phyloP scores from a whole-genome alignment of 495 filamentous ascomycete species.

The Hamigera avellanea region DNA sequence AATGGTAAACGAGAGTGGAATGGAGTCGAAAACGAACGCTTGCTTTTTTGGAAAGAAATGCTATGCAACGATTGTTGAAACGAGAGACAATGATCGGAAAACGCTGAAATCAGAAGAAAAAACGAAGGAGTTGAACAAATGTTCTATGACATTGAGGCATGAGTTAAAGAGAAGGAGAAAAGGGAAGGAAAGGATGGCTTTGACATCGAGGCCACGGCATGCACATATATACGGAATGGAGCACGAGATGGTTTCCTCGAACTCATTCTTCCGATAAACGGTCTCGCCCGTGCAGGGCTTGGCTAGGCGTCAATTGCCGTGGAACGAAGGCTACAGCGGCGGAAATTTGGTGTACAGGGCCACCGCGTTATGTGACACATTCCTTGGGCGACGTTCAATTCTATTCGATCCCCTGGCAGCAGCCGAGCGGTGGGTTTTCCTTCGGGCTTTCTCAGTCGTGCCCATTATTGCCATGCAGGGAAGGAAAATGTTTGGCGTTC shows the following conservation, averaged over 20 bases:
- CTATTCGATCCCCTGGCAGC: not conserved
- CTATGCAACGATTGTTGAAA: slow-evolving; percentile 1
- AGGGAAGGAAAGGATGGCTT: not conserved
- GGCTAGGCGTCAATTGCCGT: not conserved
- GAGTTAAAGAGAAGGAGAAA: not conserved
- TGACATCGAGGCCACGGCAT: not conserved
- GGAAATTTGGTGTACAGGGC: too few relatives aligned
- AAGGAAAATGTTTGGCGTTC: too few relatives aligned
- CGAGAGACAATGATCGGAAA: slow-evolving; percentile 1
- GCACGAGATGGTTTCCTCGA: not conserved
- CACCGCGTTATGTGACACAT: not conserved
- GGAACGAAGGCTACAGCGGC: not conserved
- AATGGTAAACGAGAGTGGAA: too few relatives aligned
- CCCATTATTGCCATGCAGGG: too few relatives aligned
- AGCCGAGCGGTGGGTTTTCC: not conserved
- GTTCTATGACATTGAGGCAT: not conserved
- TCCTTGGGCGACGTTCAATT: not conserved
- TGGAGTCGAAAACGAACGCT: not conserved
- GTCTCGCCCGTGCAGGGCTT: not conserved
- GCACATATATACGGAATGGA: not conserved
- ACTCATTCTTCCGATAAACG: not conserved
- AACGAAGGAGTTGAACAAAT: slow-evolving; percentile 1
- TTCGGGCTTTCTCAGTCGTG: too few relatives aligned
- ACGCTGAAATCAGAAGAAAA: slow-evolving; percentile 1
- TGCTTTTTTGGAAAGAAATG: not conserved